Base-by-base conservation (phyloP, 495 filamentous ascomycete species). In the Chaetomidium leptoderma region DNA sequence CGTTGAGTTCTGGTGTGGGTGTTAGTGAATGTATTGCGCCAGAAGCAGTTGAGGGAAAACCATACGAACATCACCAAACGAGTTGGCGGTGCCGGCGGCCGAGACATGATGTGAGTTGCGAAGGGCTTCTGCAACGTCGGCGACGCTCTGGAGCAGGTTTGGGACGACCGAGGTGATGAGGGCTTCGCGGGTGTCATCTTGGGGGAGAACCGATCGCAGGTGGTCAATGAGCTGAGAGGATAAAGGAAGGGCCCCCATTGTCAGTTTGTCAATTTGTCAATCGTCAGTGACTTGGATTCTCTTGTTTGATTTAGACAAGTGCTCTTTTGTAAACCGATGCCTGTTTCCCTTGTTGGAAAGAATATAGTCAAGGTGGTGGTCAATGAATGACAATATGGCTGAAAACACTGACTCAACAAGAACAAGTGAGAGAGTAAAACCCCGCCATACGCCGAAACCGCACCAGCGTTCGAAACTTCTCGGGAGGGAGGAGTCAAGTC, bases 11-110 rank as follows among this genome's bases (percentile, higher is more conserved):
- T 60, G 32, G 29, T 14, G 23, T 1, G 3, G 32, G 16, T 7
- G 37, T 59, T 24, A 53, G 37, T 33, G 39, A 9, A 23, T 42
- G 39, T 21, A 7, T 17, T 48, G 44, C 0, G 23, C 21, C 13
- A 14, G 49, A 29, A 8, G 17, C 8, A 29, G 33, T 5, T 4
- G 2, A 30, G 30, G 23, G 11, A 23, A 8, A 29, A 26, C n/a
- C 57, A n/a, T 36, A 60, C 57, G 79, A 61, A 76, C 74, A 57
- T 82, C 79, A 32, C 78, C 79, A 49, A 81, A 81, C 13, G 66
- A 63, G 58, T 82, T 82, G 26, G 73, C 70, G 2, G 74, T 72
- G 6, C 77, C 77, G 3, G 72, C 72, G 1, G 64, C 72, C 40
- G 72, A 65, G 47, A 81, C 71, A 39, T 70, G 53, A 24, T 76